Conservation (phyloP, 2,329 filamentous ascomycete species). For the Neodidymelliopsis sp. region DNA sequence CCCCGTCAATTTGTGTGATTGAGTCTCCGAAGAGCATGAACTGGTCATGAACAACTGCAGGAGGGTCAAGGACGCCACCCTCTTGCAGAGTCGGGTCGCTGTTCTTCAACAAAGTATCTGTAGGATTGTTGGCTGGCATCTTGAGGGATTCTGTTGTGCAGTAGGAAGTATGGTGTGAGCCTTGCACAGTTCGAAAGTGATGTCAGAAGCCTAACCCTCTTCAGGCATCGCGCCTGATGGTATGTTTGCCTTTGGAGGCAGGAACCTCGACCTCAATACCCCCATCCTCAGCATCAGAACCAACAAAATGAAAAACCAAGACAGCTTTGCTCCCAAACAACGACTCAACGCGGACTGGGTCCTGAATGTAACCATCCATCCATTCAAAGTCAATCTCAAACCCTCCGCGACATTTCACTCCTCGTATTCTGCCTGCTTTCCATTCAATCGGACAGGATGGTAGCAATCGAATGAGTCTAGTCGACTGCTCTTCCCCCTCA, state of each 20-base stretch:
- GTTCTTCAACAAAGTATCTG: not conserved
- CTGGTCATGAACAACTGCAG: not conserved
- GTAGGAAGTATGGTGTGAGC: not conserved
- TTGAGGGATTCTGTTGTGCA: not conserved
- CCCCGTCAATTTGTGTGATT: slow-evolving; percentile 17
- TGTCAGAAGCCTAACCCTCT: slow-evolving; percentile 1
- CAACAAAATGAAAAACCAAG: slow-evolving; percentile 6
- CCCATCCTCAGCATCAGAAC: slow-evolving; percentile 4
- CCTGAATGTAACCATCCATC: slow-evolving; percentile 7
- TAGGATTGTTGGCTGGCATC: not conserved
- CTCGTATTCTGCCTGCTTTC: slow-evolving; percentile 10
- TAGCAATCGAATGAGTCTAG: slow-evolving; percentile 10
- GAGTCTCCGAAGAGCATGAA: slow-evolving; percentile 19
- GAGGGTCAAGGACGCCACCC: not conserved
- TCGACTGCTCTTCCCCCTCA: no score
- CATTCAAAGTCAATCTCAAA: slow-evolving; percentile 18
- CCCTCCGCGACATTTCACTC: slow-evolving; percentile 13
- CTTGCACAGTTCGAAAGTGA: not conserved
- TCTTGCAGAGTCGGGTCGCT: not conserved
- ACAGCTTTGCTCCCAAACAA: slow-evolving; percentile 1
- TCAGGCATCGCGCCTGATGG: not conserved
- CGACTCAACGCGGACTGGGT: slow-evolving; percentile 8
- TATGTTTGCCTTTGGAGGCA: slow-evolving; percentile 5
- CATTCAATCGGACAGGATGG: slow-evolving; percentile 17
- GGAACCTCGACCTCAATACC: slow-evolving; percentile 3